These are phyloP conservation scores for Neurospora sp. DNA, from an alignment of 495 filamentous ascomycete genomes.

Conservation along the genomic window DNA sequence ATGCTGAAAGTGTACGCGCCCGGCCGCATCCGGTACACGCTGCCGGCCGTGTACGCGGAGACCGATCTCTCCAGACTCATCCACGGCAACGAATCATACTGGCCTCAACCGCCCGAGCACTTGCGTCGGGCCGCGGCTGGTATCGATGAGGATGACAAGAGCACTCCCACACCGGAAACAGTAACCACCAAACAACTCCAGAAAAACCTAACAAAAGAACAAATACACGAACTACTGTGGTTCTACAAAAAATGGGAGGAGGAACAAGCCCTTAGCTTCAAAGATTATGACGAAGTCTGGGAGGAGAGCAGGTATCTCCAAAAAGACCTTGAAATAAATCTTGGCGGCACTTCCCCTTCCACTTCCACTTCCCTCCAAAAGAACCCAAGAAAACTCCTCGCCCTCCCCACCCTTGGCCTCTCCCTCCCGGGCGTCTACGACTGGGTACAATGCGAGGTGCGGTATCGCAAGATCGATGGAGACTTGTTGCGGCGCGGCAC, in stretches of 20 bases:
- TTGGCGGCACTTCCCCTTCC: background rate
- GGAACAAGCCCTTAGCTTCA: background rate
- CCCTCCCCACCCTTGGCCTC: constrained; percentile 42
- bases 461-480: constrained; percentile 36
- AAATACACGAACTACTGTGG: background rate
- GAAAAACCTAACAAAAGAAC: background rate
- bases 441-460: constrained; percentile 34
- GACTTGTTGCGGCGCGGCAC: constrained; percentile 13
- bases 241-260: background rate
- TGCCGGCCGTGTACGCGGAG: constrained; percentile 39
- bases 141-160: background rate
- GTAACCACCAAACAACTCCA: background rate
- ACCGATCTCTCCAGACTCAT: constrained; percentile 12
- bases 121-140: background rate
- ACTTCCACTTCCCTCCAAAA: background rate
- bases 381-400: constrained; percentile 27
- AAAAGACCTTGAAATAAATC: no score
- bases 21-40: constrained; percentile 41
- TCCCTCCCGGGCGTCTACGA: constrained; percentile 20
- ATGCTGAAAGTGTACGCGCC: constrained; percentile 36
- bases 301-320: background rate
- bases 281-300: background rate
- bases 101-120: constrained; percentile 5
- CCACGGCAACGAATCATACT: constrained; percentile 6
- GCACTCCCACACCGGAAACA: background rate